phyloP scores from a whole-genome alignment of 176 grass and related monocot species.

The Carex kokanica region DNA sequence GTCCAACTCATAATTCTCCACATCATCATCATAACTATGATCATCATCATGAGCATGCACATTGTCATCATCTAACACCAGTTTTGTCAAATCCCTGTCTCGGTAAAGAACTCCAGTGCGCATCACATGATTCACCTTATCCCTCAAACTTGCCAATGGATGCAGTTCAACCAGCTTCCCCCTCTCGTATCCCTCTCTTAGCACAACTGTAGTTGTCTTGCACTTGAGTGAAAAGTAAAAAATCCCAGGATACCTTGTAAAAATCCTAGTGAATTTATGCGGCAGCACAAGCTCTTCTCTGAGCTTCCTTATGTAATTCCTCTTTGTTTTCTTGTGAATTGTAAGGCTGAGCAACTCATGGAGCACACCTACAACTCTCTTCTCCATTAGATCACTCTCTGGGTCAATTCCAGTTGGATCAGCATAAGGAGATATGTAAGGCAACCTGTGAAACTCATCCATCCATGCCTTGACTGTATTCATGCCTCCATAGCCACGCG shows the following conservation, averaged over 20 bases:
- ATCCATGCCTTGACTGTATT: conserved; percentile 95
- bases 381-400: conserved; percentile 92
- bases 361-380: conserved; percentile 72
- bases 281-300: conserved; percentile 77
- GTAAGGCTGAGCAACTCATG: conserved; percentile 81
- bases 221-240: conserved; percentile 91
- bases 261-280: conserved; percentile 80
- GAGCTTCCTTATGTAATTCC: conserved; percentile 68
- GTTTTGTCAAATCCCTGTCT: conserved; percentile 58
- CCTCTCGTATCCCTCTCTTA: conserved; percentile 78
- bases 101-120: conserved; percentile 68
- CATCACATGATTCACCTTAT: conserved; percentile 90
- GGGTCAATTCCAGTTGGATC: conserved; percentile 73
- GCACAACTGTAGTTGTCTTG: conserved; percentile 72
- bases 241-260: conserved; percentile 76
- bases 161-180: conserved; percentile 81
- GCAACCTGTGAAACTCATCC: conserved; percentile 83
- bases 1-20: conserved; percentile 58
- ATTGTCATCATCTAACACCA: conserved; percentile 60
- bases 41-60: conserved; percentile 29
- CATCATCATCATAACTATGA: conserved; percentile 41
- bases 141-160: conserved; percentile 48
- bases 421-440: conserved; percentile 88
- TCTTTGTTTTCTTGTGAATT: conserved; percentile 87
- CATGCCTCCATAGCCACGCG: conserved; percentile 82